Evolutionary conservation across 805 yeast genomes (phyloP), one percentile per base, ranked within the genome.

Genomic region (Kodamaea nitidulidarum): DNA sequence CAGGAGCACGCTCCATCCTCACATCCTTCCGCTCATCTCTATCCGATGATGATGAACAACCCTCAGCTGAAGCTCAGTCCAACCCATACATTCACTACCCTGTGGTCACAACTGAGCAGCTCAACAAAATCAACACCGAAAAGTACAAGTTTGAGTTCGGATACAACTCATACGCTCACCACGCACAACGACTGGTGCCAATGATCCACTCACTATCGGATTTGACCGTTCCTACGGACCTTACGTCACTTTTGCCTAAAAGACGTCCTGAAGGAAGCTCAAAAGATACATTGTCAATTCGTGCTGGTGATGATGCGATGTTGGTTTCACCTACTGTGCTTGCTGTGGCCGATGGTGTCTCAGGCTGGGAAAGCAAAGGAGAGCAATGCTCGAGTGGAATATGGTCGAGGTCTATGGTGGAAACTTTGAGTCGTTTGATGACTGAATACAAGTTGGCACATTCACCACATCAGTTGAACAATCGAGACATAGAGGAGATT

Each of bases 261-360:
- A 58, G 80, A 52, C 50, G 79, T 39, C 72, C 78, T 0, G 71
- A 68, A 32, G 78, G 79, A 3, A 70, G 75, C 15, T 77, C 78
- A 0, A 63, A 61, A 10, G 80, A 75, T 46, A 75, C 81, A 0
- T 52, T 75, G 3, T 69, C 76, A 6, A 65, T 75, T 33, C 70
- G 71, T 44, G 75, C 74, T 15, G 80, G 81, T 1, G 81, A 75
- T 45, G 81, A 75, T 49, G 78, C 81, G 7, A 72, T 75, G 78
- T 56, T 75, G 30, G 71, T 73, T 2, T 70, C 76, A 3, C 77
- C 79, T 0, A 65, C 75, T 4, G 65, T 75, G 31, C 49, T 75
- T 39, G 80, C 76, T 2, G 67, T 75, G 3, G 80, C 81, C 3
- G 81, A 75, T 49, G 81, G 81, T 1, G 77, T 75, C 6, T 70